Evolutionary conservation across 208 protist species (phyloP).

Genomic region (Leishmania major): DNA sequence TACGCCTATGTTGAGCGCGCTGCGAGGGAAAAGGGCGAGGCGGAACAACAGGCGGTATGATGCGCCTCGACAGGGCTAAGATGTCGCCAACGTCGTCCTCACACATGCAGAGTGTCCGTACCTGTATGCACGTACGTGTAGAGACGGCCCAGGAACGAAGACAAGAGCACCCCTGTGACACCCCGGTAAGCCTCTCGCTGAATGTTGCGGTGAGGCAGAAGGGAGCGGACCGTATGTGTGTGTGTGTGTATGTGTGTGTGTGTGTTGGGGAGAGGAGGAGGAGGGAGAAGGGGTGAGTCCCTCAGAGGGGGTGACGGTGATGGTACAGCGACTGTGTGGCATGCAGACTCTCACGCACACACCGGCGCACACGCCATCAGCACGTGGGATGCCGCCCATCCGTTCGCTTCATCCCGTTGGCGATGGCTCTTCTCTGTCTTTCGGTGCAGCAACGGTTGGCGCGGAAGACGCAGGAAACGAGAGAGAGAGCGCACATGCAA

Average conservation of each 20-base stretch:
- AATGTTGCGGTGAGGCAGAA: neutral
- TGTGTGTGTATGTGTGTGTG: too few relatives aligned
- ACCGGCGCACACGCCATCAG: neutral
- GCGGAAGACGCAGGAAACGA: neutral
- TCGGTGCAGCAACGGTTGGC: neutral
- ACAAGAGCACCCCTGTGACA: neutral
- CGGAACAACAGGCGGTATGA: neutral
- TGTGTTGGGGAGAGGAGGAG: too few relatives aligned
- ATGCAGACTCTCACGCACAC: neutral
- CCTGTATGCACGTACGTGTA: neutral
- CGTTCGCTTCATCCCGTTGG: neutral
- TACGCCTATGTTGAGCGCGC: neutral
- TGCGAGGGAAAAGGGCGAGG: neutral
- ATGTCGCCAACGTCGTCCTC: neutral
- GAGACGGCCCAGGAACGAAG: neutral
- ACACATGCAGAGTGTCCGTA: neutral
- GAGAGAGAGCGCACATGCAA: neutral
- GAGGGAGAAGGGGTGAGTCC: constrained; percentile 9
- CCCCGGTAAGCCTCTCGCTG: neutral
- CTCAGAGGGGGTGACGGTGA: constrained; percentile 1
- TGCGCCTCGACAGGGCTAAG: too few relatives aligned
- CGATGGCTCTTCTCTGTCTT: neutral
- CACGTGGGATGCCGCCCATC: neutral
- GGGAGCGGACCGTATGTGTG: neutral
- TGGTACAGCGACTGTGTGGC: neutral